These are phyloP conservation scores for Babesia microti DNA, from an alignment of 169 alveolate genomes.

Conservation along the genomic window DNA sequence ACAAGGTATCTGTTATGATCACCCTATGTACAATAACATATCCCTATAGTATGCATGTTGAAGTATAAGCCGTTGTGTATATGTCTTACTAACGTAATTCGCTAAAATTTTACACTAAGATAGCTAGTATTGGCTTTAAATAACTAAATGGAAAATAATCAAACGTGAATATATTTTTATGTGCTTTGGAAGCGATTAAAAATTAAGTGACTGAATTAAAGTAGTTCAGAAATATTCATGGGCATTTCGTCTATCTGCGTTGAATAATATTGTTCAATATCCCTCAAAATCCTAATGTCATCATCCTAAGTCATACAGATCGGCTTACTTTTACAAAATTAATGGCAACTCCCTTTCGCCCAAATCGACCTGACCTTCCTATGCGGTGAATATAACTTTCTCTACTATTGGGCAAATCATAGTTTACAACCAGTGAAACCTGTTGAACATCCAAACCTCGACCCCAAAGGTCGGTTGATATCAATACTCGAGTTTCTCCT, in stretches of 20 bases:
- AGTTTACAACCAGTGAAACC: constrained; percentile 93
- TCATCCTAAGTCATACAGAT: constrained; percentile 62
- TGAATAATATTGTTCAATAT: constrained; percentile 93
- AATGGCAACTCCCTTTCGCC: constrained; percentile 98
- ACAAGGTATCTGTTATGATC: too few relatives aligned
- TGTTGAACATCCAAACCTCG: constrained; percentile 99
- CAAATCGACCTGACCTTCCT: constrained; percentile 99
- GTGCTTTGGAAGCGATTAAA: too few relatives aligned
- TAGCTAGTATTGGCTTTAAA: too few relatives aligned
- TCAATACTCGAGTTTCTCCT: constrained; percentile 90
- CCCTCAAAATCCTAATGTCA: constrained; percentile 88
- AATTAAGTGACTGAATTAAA: too few relatives aligned
- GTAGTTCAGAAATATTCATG: constrained; percentile 60
- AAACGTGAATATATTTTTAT: too few relatives aligned
- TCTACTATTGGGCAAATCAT: constrained; percentile 95
- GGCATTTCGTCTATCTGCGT: constrained; percentile 99
- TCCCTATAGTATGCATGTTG: too few relatives aligned
- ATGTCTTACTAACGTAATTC: too few relatives aligned
- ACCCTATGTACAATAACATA: too few relatives aligned
- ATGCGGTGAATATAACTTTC: constrained; percentile 96
- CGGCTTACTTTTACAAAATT: constrained; percentile 83
- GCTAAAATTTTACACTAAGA: too few relatives aligned
- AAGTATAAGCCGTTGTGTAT: too few relatives aligned
- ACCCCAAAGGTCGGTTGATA: constrained; percentile 98
- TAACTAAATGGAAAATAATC: too few relatives aligned